A percentile compares a stretch with the other conserved stretches of the same genome.
Evolutionary conservation across 2,329 filamentous ascomycete species (phyloP).

Genomic region (Dactylonectria estremocensis): DNA sequence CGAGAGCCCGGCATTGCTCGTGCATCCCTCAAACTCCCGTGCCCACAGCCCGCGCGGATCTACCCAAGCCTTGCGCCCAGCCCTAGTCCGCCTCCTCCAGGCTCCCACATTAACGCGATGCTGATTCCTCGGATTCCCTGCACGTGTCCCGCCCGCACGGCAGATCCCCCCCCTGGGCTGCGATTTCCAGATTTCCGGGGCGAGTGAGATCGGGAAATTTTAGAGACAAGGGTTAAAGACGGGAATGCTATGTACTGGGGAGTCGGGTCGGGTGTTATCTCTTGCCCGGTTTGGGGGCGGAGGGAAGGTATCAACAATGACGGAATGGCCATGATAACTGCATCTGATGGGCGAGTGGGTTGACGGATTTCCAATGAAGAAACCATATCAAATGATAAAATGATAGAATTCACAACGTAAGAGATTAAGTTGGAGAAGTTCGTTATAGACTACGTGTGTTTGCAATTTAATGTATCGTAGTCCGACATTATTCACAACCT

Average conservation of each 20-base stretch:
- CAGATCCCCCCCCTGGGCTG: slow-evolving; percentile 15
- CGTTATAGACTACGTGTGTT: no score
- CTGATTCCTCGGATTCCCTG: slow-evolving; percentile 34
- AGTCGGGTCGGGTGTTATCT: neutral
- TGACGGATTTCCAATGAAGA: neutral
- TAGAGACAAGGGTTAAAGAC: neutral
- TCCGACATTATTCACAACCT: neutral
- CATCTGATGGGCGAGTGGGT: neutral
- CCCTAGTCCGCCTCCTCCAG: slow-evolving; percentile 28
- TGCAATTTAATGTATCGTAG: neutral
- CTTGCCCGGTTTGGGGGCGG: neutral
- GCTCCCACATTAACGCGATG: slow-evolving; percentile 36
- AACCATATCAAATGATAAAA: neutral
- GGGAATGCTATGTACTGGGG: neutral
- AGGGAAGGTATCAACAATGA: neutral
- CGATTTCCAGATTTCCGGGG: slow-evolving; percentile 15
- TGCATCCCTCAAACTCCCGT: slow-evolving; percentile 3
- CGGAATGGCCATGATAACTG: neutral
- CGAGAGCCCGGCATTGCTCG: slow-evolving; percentile 2
- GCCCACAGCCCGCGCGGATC: neutral
- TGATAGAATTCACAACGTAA: neutral
- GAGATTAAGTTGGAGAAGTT: no score
- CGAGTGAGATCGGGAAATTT: slow-evolving; percentile 6
- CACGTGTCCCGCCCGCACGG: slow-evolving; percentile 9
- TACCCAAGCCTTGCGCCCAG: neutral